A percentile compares a stretch with the other conserved stretches of the same genome.
These are phyloP conservation scores for Clavulina sp. DNA, from an alignment of 768 basidiomycete species.

Conservation along the genomic window DNA sequence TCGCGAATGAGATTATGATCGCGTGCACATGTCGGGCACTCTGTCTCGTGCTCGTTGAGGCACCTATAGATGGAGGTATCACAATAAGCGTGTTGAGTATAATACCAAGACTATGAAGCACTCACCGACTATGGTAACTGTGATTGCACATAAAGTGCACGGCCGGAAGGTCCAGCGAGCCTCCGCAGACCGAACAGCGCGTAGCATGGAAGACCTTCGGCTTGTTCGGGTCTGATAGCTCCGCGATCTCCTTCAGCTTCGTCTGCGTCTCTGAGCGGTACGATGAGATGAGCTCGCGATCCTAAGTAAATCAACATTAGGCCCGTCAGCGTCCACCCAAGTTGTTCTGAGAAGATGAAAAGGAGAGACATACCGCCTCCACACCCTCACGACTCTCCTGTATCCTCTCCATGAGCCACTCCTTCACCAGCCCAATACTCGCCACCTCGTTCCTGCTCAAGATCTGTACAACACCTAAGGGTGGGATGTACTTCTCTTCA, in stretches of 20 bases:
- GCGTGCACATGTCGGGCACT: conserved; percentile 78
- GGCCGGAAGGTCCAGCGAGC: conserved; percentile 79
- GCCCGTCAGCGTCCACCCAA: conserved; percentile 3
- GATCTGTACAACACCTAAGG: conserved; percentile 77
- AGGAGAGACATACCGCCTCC: conserved; percentile 41
- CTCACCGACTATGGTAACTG: conserved; percentile 83
- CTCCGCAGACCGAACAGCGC: conserved; percentile 75
- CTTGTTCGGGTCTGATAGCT: conserved; percentile 57
- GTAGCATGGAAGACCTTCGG: conserved; percentile 90
- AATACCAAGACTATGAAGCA: conserved; percentile 6
- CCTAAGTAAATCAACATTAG: conserved; percentile 34
- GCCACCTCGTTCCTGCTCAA: conserved; percentile 78
- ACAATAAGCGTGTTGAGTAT: neutral
- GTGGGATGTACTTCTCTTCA: conserved; percentile 65
- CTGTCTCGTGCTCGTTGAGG: conserved; percentile 70
- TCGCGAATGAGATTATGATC: conserved; percentile 82
- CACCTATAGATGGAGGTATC: conserved; percentile 33
- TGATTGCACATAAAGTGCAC: conserved; percentile 98
- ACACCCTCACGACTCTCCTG: conserved; percentile 57
- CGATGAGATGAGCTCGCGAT: conserved; percentile 69
- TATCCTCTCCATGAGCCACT: conserved; percentile 74
- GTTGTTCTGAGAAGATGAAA: conserved; percentile 3
- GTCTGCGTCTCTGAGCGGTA: conserved; percentile 71
- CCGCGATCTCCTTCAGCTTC: conserved; percentile 66
- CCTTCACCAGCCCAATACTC: conserved; percentile 79